Base-by-base conservation (phyloP, 2,329 filamentous ascomycete species). In the Raffaelea ambrosiae region DNA sequence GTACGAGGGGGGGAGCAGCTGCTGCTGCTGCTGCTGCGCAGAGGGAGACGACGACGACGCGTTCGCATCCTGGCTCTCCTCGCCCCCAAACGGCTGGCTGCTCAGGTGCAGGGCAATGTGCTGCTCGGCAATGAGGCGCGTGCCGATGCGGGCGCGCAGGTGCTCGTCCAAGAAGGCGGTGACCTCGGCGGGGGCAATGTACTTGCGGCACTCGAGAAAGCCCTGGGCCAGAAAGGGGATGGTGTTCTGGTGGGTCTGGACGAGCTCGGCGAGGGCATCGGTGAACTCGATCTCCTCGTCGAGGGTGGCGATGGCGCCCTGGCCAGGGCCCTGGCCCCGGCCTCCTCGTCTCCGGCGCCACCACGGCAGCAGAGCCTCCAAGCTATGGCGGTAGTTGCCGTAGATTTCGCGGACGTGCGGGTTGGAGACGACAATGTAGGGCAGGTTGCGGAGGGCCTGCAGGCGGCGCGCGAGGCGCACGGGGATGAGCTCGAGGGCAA, bases 401-500 rank as follows among this genome's bases (percentile, higher is more conserved):
- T 97, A 95, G 55, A 98, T 98, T 59, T 85, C 84, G 22, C 84
- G 86, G 57, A 98, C 89, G 63, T 96, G 88, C 1, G 89, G 88
- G 63, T 98, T 97, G n/a, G 91, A 90, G 22, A 98, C 93, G 48
- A 98, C 91, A 54, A 98, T 97, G 66, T 91, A 98, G 0, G 93
- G 93, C 9, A 98, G 79, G 62, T 95, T 95, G 54, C 90, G 84
- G 18, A 98, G 74, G 40, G 89, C 88, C 64, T 95, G 87, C 54
- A 98, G 95, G 48, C 93, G 88, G 63, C 94, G 88, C 22, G 93
- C 93, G 22, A 98, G 82, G 35, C 93, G 88, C 44, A 93, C 86
- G 14, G 93, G 93, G 10, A 97, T 82, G 46, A 96, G 85, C 23
- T 84, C 87, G 55, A 97, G 84, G 13, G 93, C 95, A 69, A 97